These are phyloP conservation scores for Pythium sukuiense DNA, from an alignment of 352 stramenopile genomes.

Conservation along the genomic window DNA sequence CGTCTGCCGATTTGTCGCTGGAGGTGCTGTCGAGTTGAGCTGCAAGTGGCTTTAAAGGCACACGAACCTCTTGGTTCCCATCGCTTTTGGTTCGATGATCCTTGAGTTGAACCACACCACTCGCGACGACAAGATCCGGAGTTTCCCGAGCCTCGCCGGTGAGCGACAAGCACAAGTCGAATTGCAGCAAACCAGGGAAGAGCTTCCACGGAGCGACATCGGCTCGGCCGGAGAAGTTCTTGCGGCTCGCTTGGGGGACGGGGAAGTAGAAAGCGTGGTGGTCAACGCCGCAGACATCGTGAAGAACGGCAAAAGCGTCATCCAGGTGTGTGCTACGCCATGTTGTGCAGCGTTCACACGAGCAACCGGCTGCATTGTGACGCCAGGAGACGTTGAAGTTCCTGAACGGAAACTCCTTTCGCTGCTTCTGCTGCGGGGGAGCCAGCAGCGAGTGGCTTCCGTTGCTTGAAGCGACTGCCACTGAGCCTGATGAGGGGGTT, in stretches of 20 bases:
- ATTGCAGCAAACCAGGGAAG: conserved; percentile 70
- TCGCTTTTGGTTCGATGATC: conserved; percentile 30
- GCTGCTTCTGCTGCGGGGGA: conserved; percentile 40
- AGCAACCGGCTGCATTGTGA: conserved; percentile 48
- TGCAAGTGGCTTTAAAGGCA: conserved; percentile 11
- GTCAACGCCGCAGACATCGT: conserved; percentile 57
- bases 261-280: conserved; percentile 85
- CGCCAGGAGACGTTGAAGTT: conserved; percentile 85
- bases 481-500: conserved; percentile 19
- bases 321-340: conserved; percentile 25
- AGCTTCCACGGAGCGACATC: conserved; percentile 76
- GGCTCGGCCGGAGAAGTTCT: conserved; percentile 74
- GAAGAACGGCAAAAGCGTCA: conserved; percentile 19
- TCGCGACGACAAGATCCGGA: conserved; percentile 65
- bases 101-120: conserved; percentile 46
- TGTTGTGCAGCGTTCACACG: conserved; percentile 48
- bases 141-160: conserved; percentile 68
- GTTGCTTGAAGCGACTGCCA: not conserved
- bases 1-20: not conserved
- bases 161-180: conserved; percentile 74
- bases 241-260: conserved; percentile 69
- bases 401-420: conserved; percentile 64
- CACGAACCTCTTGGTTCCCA: conserved; percentile 37
- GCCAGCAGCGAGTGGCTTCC: conserved; percentile 11
- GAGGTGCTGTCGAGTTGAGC: not conserved